phyloP scores from a whole-genome alignment of 306 rosid genomes.

The Dryas drummondii region DNA sequence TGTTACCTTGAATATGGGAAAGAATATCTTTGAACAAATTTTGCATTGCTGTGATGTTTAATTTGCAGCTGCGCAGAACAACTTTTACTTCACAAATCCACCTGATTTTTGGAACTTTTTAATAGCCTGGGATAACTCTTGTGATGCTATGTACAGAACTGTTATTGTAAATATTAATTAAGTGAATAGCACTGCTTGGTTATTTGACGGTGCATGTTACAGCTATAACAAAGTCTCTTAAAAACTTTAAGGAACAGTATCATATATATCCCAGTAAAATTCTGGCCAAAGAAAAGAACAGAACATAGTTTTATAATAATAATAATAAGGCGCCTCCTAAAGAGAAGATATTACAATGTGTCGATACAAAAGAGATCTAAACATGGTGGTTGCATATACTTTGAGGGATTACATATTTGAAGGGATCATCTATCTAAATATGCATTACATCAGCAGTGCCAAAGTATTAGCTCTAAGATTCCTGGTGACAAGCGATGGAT shows the following conservation, averaged over 20 bases:
- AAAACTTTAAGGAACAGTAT: not conserved
- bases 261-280: not conserved
- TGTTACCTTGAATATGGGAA: not conserved
- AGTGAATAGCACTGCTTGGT: too few relatives aligned
- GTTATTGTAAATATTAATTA: too few relatives aligned
- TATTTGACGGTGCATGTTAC: too few relatives aligned
- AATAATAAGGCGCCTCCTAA: too few relatives aligned
- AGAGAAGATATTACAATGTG: too few relatives aligned
- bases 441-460: constrained; percentile 8
- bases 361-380: not conserved
- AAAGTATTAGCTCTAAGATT: constrained; percentile 27
- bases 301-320: not conserved
- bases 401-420: not conserved
- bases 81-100: not conserved
- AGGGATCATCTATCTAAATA: constrained; percentile 3
- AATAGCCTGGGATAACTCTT: too few relatives aligned
- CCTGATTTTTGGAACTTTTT: not conserved
- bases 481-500: constrained; percentile 31
- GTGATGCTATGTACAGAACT: too few relatives aligned
- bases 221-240: too few relatives aligned
- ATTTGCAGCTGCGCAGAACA: not conserved
- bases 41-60: not conserved
- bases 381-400: not conserved
- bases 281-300: not conserved
- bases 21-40: not conserved